Evolutionary conservation across 2,329 filamentous ascomycete species (phyloP), one percentile per base, ranked within the genome.

Genomic region (Zasmidium cellare): DNA sequence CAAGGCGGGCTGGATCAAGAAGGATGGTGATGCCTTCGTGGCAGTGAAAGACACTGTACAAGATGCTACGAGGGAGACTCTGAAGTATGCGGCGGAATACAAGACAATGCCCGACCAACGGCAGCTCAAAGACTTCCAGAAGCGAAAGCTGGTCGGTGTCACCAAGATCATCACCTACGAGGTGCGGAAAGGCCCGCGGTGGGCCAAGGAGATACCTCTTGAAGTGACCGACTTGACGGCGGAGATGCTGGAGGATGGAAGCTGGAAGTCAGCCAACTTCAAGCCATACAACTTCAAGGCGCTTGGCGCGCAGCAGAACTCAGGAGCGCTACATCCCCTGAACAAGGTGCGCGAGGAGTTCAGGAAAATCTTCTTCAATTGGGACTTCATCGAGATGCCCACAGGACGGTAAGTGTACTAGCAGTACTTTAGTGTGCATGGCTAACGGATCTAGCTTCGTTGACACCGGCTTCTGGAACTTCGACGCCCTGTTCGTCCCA

Each of bases 391-490:
- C 71, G 94, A 99, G 81, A 97, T 99, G 94, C 90, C 92, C 14
- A 97, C 93, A 51, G 89, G 89, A 77, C 86, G 90, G 79, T 82
- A 69, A 60, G 75, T 62, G 1, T 44, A 7, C 7, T 56, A 18
- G 45, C n/a, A 22, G 3, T 11, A 23, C 1, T 14, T 12, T 22
- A 76, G 73, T 96, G 87, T 19, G 14, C 12, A 16, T 25, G 31
- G 23, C 64, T 66, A 31, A 65, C 51, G 28, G 7, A 2, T 7
- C n/a, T 53, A 82, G 80, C 74, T 97, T 88, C 74, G 92, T 97
- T 62, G 94, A 99, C 79, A 93, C 92, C 12, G 92, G 93, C 48
- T 97, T 97, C 87, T 99, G 94, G 92, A 97, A 97, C 78, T 97
- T 97, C 76, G 93, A 97, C 72, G 87, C 92, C 22, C 90, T 99